These are phyloP conservation scores for Tolypocladium sp. DNA, from an alignment of 2,329 filamentous ascomycete species.

Conservation along the genomic window DNA sequence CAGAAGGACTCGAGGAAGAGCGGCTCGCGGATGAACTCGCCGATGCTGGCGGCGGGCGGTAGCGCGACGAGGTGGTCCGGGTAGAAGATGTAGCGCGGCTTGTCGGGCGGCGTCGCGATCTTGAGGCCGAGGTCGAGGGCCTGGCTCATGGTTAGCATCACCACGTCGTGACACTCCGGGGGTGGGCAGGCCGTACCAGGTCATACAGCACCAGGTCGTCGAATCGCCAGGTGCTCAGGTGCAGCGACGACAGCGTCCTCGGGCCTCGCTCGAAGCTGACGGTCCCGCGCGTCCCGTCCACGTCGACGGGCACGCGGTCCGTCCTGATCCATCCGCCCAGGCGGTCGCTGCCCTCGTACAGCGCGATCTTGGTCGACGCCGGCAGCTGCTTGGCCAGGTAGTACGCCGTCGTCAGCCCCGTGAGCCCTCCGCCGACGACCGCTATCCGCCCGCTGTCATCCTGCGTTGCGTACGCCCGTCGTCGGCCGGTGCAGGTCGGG, in stretches of 20 bases:
- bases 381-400: slow-evolving; percentile 64
- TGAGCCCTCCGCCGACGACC: slow-evolving; percentile 73
- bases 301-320: slow-evolving; percentile 45
- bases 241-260: slow-evolving; percentile 57
- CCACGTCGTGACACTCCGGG: slow-evolving; percentile 11
- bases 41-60: slow-evolving; percentile 17
- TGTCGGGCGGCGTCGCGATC: slow-evolving; percentile 40
- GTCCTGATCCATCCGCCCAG: slow-evolving; percentile 82
- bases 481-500: not conserved
- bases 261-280: slow-evolving; percentile 80
- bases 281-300: slow-evolving; percentile 41
- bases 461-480: slow-evolving; percentile 8
- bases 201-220: slow-evolving; percentile 61
- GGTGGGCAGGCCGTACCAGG: slow-evolving; percentile 40
- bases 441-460: slow-evolving; percentile 39
- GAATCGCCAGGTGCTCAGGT: slow-evolving; percentile 29
- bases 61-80: slow-evolving; percentile 54
- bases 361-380: slow-evolving; percentile 55
- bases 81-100: slow-evolving; percentile 72
- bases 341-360: slow-evolving; percentile 65
- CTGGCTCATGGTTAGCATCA: slow-evolving; percentile 14
- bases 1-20: slow-evolving; percentile 21
- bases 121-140: slow-evolving; percentile 24
- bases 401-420: slow-evolving; percentile 70
- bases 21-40: slow-evolving; percentile 18